Base-by-base conservation (phyloP, 192 early-diverging fungal genomes). In the Coemansia nantahalensis region DNA sequence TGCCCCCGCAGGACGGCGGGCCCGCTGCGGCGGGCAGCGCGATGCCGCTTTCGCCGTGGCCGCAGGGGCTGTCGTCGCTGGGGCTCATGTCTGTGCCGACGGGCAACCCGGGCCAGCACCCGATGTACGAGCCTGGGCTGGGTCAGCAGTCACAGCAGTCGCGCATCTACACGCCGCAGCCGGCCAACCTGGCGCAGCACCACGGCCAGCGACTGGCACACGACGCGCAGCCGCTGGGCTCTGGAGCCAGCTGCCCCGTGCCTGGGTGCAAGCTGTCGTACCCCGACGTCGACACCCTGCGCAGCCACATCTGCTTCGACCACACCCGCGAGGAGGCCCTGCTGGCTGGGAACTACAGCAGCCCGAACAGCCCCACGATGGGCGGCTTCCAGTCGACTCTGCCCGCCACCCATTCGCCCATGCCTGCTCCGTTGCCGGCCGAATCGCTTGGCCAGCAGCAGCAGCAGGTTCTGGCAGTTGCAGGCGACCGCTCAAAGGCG, bases 231-330 rank as follows among this genome's bases (percentile, higher is more conserved):
- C n/a, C n/a, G n/a, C n/a, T n/a, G n/a, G n/a, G n/a, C n/a, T n/a
- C n/a, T n/a, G 30, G 64, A 22, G 48, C 57, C 5, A 24, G 17
- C 14, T 68, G 72, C 24, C 65, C 58, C 5, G 48, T 45, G 8
- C 38, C 37, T 21, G 40, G 22, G 1, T 76, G 65, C 33, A 41
- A 40, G 1, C 62, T 50, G 40, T 39, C 49, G 23, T 76, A 68
- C 39, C 58, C 35, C 50, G 72, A 76, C 30, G 72, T 65, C 15
- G 68, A 68, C 39, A 36, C 57, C 0, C 24, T 76, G 19, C 68
- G 65, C 41, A 56, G 68, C 19, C 72, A 76, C 17, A 15, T 76
- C 45, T 21, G 41, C 34, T 76, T 57, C 36, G 72, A 65, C 22
- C 72, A 76, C 38, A 41, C 56, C 0, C 47, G 47, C 1, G 65